A percentile compares a stretch with the other conserved stretches of the same genome.
Conservation (phyloP, 306 rosid genomes). For the Sphenostylis stenocarpa region DNA sequence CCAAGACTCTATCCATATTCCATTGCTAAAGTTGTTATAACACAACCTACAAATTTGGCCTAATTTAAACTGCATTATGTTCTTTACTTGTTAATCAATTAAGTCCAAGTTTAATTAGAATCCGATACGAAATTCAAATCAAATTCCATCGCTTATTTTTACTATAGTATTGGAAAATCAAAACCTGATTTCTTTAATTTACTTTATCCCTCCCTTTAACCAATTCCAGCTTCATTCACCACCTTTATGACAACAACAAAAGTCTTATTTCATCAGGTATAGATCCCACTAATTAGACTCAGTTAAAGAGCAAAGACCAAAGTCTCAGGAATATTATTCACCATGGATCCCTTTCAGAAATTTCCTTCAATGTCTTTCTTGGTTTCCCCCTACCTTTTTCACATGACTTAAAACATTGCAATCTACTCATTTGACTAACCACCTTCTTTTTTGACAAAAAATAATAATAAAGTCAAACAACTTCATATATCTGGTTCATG, state of each 20-base stretch:
- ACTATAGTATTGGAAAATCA: not conserved
- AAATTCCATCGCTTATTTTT: not conserved
- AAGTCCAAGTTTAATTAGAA: not conserved
- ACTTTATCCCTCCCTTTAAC: not conserved
- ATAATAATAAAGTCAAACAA: not conserved
- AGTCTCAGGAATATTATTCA: not conserved
- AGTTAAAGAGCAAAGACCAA: not conserved
- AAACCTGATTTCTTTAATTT: not conserved
- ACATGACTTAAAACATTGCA: not conserved
- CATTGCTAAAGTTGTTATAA: constrained; percentile 6
- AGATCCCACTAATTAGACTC: not conserved
- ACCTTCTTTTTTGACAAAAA: not conserved
- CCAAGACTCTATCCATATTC: not conserved
- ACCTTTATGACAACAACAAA: not conserved
- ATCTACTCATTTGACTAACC: not conserved
- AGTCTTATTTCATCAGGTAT: not conserved
- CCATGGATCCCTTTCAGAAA: not conserved
- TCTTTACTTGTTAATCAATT: not conserved
- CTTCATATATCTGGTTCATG: constrained; percentile 7
- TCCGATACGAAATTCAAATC: constrained; percentile 18
- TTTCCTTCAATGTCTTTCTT: not conserved
- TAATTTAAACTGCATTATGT: not conserved
- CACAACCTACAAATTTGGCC: constrained; percentile 14
- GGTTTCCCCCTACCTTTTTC: not conserved
- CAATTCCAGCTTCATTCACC: not conserved